phyloP scores from a whole-genome alignment of 257 asterid species.

The Coffea eugenioides region DNA sequence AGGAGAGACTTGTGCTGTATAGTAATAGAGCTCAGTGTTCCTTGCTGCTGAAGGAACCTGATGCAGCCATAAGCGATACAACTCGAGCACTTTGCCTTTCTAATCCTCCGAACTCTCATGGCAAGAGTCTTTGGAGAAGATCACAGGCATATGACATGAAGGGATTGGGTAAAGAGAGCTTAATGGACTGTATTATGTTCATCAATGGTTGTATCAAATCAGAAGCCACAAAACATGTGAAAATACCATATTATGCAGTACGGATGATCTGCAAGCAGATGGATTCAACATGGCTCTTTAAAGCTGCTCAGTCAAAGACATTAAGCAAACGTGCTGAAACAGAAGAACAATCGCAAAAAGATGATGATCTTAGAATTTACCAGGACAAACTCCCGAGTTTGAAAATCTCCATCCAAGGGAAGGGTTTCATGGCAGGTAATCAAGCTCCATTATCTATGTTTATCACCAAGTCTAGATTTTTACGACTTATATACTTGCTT shows the following conservation, averaged over 20 bases:
- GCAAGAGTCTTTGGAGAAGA: conserved; percentile 72
- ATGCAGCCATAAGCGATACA: conserved; percentile 68
- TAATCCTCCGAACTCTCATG: conserved; percentile 66
- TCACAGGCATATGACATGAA: conserved; percentile 81
- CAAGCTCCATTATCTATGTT: not conserved
- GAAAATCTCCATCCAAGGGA: conserved; percentile 26
- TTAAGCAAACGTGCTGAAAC: conserved; percentile 11
- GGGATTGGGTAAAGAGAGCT: conserved; percentile 80
- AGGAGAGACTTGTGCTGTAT: conserved; percentile 53
- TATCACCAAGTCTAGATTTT: not conserved
- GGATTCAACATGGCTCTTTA: conserved; percentile 71
- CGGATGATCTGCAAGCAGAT: conserved; percentile 80
- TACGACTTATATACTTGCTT: not conserved
- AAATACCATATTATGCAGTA: conserved; percentile 51
- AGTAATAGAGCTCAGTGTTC: conserved; percentile 66
- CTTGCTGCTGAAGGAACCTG: conserved; percentile 42
- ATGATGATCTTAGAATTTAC: conserved; percentile 12
- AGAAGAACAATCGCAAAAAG: conserved; percentile 6
- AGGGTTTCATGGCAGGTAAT: conserved; percentile 40
- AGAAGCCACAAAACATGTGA: conserved; percentile 19
- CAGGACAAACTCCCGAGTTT: conserved; percentile 8
- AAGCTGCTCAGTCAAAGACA: conserved; percentile 37
- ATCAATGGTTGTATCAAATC: conserved; percentile 44
- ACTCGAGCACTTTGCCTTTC: conserved; percentile 77
- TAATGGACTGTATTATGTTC: conserved; percentile 70